A percentile compares a stretch with the other conserved stretches of the same genome.
Conservation (phyloP, 164 flowering plant genomes). For the Sedum album region DNA sequence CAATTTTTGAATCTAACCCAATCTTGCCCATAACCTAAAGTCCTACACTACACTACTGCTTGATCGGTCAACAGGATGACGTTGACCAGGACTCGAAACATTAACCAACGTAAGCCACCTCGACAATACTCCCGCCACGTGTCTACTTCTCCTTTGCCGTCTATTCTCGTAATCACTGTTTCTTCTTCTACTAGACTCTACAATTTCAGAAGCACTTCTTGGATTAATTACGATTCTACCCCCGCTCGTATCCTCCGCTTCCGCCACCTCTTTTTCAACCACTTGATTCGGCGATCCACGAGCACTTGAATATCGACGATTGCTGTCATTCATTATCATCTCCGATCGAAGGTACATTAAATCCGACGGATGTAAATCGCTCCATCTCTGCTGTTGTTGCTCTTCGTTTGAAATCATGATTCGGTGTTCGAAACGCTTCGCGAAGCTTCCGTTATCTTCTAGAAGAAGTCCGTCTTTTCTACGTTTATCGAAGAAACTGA, state of each 20-base stretch:
- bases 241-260: slow-evolving; percentile 10
- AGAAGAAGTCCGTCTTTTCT: slow-evolving; percentile 55
- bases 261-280: slow-evolving; percentile 8
- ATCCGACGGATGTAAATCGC: slow-evolving; percentile 71
- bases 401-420: slow-evolving; percentile 39
- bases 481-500: slow-evolving; percentile 20
- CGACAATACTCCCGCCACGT: slow-evolving; percentile 20
- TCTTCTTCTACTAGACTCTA: slow-evolving; percentile 50
- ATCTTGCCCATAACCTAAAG: no score
- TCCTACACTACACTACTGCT: no score
- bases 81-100: background rate
- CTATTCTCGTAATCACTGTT: background rate
- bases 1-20: no score
- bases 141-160: background rate
- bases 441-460: slow-evolving; percentile 17
- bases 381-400: slow-evolving; percentile 38
- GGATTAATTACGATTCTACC: slow-evolving; percentile 53
- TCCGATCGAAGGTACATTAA: slow-evolving; percentile 55
- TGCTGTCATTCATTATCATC: slow-evolving; percentile 50
- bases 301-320: slow-evolving; percentile 16
- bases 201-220: slow-evolving; percentile 81
- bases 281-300: slow-evolving; percentile 3
- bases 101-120: slow-evolving; percentile 28
- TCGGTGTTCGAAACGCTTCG: slow-evolving; percentile 56
- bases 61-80: background rate